A percentile compares a stretch with the other conserved stretches of the same genome.
phyloP scores from a whole-genome alignment of 1,139 yeast species.

The Suhomyces coccinellae region DNA sequence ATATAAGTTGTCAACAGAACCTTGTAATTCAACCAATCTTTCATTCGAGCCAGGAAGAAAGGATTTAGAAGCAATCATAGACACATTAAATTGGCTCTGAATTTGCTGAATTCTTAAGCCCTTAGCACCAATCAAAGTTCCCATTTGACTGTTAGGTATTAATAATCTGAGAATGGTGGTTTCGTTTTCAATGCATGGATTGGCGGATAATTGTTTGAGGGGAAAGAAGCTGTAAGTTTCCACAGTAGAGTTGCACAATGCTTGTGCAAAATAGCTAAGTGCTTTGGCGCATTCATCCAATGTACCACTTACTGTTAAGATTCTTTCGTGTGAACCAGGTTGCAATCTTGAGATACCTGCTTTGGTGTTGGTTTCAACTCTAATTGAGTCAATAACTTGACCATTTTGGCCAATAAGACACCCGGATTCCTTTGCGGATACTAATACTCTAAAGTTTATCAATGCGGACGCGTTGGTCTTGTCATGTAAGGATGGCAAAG shows the following conservation, averaged over 20 bases:
- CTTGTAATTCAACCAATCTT: constrained; percentile 86
- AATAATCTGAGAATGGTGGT: constrained; percentile 66
- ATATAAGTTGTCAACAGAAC: constrained; percentile 64
- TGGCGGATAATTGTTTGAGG: constrained; percentile 55
- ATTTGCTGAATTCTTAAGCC: constrained; percentile 81
- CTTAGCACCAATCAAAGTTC: constrained; percentile 84
- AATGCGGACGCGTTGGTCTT: constrained; percentile 37
- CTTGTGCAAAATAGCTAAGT: constrained; percentile 67
- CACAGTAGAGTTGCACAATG: constrained; percentile 45
- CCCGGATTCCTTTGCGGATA: constrained; percentile 87
- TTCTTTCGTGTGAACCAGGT: constrained; percentile 82
- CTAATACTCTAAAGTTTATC: constrained; percentile 65
- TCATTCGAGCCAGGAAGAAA: constrained; percentile 83
- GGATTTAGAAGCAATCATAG: constrained; percentile 87
- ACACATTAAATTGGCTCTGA: constrained; percentile 68
- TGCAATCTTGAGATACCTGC: constrained; percentile 87
- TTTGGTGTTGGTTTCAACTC: constrained; percentile 77
- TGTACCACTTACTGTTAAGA: constrained; percentile 79
- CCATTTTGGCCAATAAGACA: constrained; percentile 90
- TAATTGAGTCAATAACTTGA: constrained; percentile 70
- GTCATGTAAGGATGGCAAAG: constrained; percentile 34
- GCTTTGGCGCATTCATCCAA: constrained; percentile 74
- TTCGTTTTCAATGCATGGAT: constrained; percentile 52
- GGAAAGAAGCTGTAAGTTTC: constrained; percentile 59
- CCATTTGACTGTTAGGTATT: constrained; percentile 86